Conservation (phyloP, 768 basidiomycete genomes). For the Scleroderma bovista region DNA sequence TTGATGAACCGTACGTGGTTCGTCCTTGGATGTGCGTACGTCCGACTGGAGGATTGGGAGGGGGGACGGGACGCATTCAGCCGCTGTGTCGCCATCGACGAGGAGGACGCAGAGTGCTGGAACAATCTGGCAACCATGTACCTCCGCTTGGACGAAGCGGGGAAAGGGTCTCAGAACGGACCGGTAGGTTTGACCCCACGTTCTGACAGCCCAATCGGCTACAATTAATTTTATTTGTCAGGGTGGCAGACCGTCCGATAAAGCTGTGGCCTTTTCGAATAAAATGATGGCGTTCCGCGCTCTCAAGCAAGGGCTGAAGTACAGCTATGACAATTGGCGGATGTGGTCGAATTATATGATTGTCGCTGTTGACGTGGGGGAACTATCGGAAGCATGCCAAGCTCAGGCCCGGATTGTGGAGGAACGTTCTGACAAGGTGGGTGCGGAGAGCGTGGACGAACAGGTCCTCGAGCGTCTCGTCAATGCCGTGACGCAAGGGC, state of each 20-base stretch:
- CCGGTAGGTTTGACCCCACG: conserved; percentile 17
- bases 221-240: conserved; percentile 19
- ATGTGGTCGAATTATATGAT: conserved; percentile 99
- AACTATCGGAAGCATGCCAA: conserved; percentile 80
- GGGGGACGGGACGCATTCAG: conserved; percentile 79
- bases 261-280: conserved; percentile 57
- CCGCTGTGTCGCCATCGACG: conserved; percentile 85
- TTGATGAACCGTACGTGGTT: conserved; percentile 90
- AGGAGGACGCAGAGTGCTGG: conserved; percentile 98
- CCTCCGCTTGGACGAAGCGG: conserved; percentile 63
- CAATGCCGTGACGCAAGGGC: conserved; percentile 68
- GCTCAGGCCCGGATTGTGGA: conserved; percentile 82
- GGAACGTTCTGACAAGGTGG: conserved; percentile 33
- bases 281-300: conserved; percentile 90
- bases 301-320: conserved; percentile 82
- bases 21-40: conserved; percentile 86
- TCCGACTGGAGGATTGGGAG: conserved; percentile 80
- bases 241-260: conserved; percentile 13
- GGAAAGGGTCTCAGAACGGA: conserved; percentile 27
- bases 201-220: neutral
- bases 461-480: conserved; percentile 90
- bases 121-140: conserved; percentile 95
- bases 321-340: conserved; percentile 87
- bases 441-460: conserved; percentile 65
- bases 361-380: conserved; percentile 88